Conservation (phyloP, 1,284 basidiomycete genomes). For the Ceratobasidium sp. region DNA sequence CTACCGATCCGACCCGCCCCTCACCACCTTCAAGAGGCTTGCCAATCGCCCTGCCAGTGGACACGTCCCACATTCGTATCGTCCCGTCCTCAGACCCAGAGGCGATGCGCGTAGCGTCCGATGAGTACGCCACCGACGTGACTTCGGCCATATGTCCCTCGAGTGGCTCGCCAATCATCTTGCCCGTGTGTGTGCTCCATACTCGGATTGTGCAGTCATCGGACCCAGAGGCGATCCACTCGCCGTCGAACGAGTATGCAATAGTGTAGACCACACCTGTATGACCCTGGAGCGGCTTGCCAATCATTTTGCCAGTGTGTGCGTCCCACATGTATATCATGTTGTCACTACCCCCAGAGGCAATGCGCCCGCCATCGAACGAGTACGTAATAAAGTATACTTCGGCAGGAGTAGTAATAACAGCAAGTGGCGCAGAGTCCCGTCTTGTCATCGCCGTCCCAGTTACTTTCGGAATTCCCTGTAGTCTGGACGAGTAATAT, state of each 20-base stretch:
- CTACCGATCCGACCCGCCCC: background rate
- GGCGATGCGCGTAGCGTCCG: constrained; percentile 10
- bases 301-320: background rate
- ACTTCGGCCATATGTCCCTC: too few relatives aligned
- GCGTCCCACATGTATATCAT: background rate
- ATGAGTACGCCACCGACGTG: too few relatives aligned
- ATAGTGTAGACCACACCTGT: constrained; percentile 4
- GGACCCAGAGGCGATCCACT: background rate
- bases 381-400: background rate
- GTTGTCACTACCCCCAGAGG: background rate
- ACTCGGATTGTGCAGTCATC: background rate
- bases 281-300: background rate
- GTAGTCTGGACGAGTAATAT: background rate
- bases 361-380: too few relatives aligned
- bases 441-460: background rate
- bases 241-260: constrained; percentile 7
- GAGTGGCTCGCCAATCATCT: background rate
- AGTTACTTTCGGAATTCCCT: background rate
- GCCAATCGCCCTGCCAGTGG: too few relatives aligned
- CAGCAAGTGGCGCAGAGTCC: background rate
- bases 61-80: background rate
- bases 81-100: background rate
- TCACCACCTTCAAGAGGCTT: background rate
- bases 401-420: background rate
- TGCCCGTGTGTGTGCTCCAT: background rate